These are phyloP conservation scores for Aureobasidium sp. DNA, from an alignment of 2,329 filamentous ascomycete species.

Conservation along the genomic window DNA sequence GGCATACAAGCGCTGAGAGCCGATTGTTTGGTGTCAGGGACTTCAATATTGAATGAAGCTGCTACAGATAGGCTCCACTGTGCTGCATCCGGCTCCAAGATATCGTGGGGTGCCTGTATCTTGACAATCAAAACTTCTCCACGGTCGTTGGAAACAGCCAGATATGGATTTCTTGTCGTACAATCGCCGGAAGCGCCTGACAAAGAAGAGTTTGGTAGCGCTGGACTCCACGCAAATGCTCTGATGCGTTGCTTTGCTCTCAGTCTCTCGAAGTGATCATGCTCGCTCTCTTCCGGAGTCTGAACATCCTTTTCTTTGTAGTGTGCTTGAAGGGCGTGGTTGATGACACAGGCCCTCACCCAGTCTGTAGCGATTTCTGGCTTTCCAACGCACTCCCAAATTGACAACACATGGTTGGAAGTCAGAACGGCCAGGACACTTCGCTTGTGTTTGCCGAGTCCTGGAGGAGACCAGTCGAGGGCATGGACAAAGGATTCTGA, in stretches of 20 bases:
- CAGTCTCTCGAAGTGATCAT: conserved; percentile 13
- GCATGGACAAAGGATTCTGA: conserved; percentile 42
- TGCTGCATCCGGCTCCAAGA: conserved; percentile 10
- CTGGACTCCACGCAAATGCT: conserved; percentile 34
- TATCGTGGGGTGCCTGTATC: conserved; percentile 31
- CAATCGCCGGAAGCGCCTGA: conserved; percentile 1
- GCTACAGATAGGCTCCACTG: conserved; percentile 16
- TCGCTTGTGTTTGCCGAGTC: conserved; percentile 45
- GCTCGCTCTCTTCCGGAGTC: conserved; percentile 24
- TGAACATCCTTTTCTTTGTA: conserved; percentile 16
- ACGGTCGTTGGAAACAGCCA: conserved; percentile 34
- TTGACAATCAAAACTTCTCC: conserved; percentile 31
- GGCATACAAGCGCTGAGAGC: conserved; percentile 6
- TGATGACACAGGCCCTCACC: conserved; percentile 45
- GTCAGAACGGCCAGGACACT: conserved; percentile 48
- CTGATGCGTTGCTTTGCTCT: conserved; percentile 31
- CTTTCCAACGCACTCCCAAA: conserved; percentile 45
- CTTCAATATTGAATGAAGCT: not conserved
- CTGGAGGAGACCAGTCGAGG: conserved; percentile 49
- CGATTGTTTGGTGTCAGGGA: not conserved
- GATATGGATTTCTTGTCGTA: conserved; percentile 12
- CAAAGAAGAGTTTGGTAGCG: conserved; percentile 17
- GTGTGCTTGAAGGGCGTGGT: conserved; percentile 34
- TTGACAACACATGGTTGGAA: conserved; percentile 45
- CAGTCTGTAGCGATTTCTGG: conserved; percentile 37